Conservation (phyloP, 1,284 basidiomycete species). For the Pseudozyma thailandica region DNA sequence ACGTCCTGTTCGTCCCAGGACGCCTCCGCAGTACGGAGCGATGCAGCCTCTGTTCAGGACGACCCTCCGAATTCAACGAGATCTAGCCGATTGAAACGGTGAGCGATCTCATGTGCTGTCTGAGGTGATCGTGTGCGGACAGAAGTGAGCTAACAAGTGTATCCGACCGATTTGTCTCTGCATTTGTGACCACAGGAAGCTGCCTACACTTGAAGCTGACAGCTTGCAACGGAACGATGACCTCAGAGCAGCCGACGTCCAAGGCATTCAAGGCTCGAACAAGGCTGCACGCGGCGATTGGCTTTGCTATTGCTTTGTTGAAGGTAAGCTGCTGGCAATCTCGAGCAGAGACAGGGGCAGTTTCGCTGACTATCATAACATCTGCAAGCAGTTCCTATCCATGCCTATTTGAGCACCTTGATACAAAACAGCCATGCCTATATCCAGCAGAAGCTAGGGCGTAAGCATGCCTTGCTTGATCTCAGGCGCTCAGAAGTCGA, state of each 20-base stretch:
- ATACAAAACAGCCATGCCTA: constrained; percentile 4
- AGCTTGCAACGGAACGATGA: neutral
- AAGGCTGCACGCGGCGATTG: constrained; percentile 33
- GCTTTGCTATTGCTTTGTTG: constrained; percentile 52
- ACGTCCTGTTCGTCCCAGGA: neutral
- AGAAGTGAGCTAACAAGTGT: neutral
- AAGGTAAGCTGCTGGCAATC: constrained; percentile 16
- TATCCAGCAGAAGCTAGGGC: constrained; percentile 15
- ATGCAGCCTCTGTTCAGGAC: neutral
- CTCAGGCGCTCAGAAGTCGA: neutral
- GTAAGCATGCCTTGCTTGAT: constrained; percentile 8
- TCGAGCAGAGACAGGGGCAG: neutral
- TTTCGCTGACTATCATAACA: neutral
- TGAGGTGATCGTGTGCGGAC: neutral
- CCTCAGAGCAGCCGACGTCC: neutral
- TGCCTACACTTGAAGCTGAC: constrained; percentile 24
- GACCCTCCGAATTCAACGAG: neutral
- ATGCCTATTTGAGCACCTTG: constrained; percentile 5
- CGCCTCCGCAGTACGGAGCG: neutral
- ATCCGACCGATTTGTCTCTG: too few species aligned
- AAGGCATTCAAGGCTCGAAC: neutral
- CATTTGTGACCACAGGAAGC: constrained; percentile 9
- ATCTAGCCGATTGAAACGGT: constrained; percentile 21
- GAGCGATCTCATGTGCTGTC: neutral
- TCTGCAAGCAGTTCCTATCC: constrained; percentile 10